Percentiles rank a stretch among this genome's conserved stretches.
phyloP scores from a whole-genome alignment of 2,329 filamentous ascomycete genomes.

The Aureobasidium uvarum region DNA sequence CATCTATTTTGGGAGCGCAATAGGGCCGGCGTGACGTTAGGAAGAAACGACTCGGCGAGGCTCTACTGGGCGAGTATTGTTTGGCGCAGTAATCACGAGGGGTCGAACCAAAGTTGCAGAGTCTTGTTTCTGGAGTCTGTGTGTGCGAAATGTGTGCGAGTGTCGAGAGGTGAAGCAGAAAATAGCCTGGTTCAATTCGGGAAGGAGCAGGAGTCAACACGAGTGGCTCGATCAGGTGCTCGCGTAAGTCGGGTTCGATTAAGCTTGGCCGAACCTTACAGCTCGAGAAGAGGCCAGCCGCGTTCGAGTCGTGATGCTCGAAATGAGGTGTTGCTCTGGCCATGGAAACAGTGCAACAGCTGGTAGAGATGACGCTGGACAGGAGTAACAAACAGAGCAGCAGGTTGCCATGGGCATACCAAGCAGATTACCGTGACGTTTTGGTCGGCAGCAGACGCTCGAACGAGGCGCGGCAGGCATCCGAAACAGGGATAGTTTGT shows the following conservation, averaged over 20 bases:
- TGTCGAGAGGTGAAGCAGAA: neutral
- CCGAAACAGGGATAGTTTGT: slow-evolving; percentile 11
- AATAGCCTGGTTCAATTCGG: slow-evolving; percentile 1
- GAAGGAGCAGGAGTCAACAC: slow-evolving; percentile 6
- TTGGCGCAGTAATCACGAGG: slow-evolving; percentile 10
- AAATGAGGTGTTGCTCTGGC: slow-evolving; percentile 10
- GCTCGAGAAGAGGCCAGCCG: neutral
- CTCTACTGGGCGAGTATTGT: too few relatives aligned
- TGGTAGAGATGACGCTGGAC: slow-evolving; percentile 4
- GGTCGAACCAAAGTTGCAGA: neutral
- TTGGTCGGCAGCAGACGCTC: slow-evolving; percentile 5
- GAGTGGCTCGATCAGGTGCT: slow-evolving; percentile 8
- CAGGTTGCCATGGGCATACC: neutral
- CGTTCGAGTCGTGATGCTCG: neutral
- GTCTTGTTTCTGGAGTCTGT: neutral
- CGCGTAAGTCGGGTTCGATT: neutral
- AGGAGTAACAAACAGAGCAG: neutral
- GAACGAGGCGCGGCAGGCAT: slow-evolving; percentile 2
- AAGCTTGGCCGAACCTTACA: neutral
- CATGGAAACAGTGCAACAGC: neutral
- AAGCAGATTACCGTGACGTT: slow-evolving; percentile 17
- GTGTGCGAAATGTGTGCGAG: neutral
- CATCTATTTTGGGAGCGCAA: slow-evolving; percentile 18
- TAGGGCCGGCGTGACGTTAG: slow-evolving; percentile 17
- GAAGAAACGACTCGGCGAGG: slow-evolving; percentile 2